Base-by-base conservation (phyloP, 768 basidiomycete species). In the Kondoa subrosea region DNA sequence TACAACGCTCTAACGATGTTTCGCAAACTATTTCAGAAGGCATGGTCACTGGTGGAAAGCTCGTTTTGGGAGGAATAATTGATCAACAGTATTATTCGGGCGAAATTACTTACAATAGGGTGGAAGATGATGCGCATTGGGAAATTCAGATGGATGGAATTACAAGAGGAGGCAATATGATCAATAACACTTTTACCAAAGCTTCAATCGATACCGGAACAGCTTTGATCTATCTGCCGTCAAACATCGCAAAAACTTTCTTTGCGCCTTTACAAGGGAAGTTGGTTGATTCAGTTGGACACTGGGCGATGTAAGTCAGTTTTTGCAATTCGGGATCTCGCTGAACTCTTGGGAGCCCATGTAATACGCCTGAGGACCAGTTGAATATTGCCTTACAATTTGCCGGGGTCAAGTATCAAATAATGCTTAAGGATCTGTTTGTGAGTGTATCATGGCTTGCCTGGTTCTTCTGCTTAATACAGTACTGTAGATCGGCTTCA, bases 241-340 rank as follows among this genome's bases (percentile, higher is more conserved):
- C 74, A 50, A 77, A 77, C 66, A 73, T 78, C 40, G 78, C 78
- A 64, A 77, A 78, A 75, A 76, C 77, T 76, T 74, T 78, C 70
- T 77, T 50, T 50, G 12, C 8, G 40, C 40, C 40, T 8, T 50
- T 50, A 50, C 8, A 21, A 21, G 40, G 40, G 21, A 50, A 21
- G 21, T 8, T 8, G 40, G 40, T 50, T 21, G 40, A 50, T 21
- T 50, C 40, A 50, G 40, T 21, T 8, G 40, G 40, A 8, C 40
- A 50, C 21, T 50, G 21, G 8, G 40, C 12, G 12, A 50, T 50
- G 40, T 50, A 21, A 50, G 40, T 21, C 21, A n/a, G n/a, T n/a
- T n/a, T n/a, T n/a, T n/a, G n/a, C n/a, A n/a, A n/a, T n/a, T n/a
- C n/a, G n/a, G n/a, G n/a, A n/a, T n/a, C n/a, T n/a, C n/a, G n/a